Evolutionary conservation across 2,329 filamentous ascomycete genomes (phyloP), one percentile per base, ranked within the genome.

Genomic region (Blastomyces gilchristii): DNA sequence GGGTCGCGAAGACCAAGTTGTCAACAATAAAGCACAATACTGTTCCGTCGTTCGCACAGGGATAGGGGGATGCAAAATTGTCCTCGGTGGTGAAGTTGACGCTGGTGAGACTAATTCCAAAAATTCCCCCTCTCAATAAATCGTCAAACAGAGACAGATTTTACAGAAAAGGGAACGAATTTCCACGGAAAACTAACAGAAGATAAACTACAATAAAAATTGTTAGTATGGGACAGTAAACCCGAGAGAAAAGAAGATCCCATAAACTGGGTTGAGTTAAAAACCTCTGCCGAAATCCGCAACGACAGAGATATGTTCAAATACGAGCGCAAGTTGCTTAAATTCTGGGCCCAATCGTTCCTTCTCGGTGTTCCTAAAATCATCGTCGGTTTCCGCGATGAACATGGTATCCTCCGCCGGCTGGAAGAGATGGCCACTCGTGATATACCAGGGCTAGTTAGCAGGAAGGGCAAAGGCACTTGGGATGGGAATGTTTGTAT

Each of bases 331-430:
- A 97, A 97, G 74, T 82, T 97, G 62, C 84, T 96, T 76, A 95
- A 95, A 71, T 96, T 93, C 77, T 99, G 94, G 94, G 90, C 93
- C 16, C 94, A 97, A 75, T 96, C 90, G 0, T 99, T 96, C 72
- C 81, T 99, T 2, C 86, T 99, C 1, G 93, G 93, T 50, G 92
- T 97, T 0, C 91, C 91, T 0, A 94, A 87, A 68, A 90, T 99
- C 67, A 85, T 97, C 56, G 89, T 99, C 39, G 94, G 94, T 0
- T 97, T 94, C 73, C 86, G 94, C 58, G 87, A 84, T 43, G 84
- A 82, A 63, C 72, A 87, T 62, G 93, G 94, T 8, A 83, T 90
- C 61, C 79, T 99, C 28, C 81, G 82, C 58, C 81, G 84, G 14
- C 72, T 95, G 14, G 85, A 96, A 72, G 90, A 96, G 71, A 83